Conservation (phyloP, 1,284 basidiomycete species). For the Ganoderma lingzhi region DNA sequence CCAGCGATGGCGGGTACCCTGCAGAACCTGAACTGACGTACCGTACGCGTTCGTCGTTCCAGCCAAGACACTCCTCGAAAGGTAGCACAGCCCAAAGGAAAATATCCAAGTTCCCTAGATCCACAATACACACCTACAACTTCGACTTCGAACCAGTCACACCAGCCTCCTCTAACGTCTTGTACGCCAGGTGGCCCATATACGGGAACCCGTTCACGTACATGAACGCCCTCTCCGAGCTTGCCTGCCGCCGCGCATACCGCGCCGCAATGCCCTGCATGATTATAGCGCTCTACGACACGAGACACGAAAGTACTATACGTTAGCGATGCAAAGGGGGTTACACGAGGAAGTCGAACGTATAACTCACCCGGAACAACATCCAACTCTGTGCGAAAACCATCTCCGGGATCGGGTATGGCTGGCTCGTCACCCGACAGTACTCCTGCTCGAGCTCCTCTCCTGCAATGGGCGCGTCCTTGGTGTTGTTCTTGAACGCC, state of each 20-base stretch:
- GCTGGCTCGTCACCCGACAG: constrained; percentile 63
- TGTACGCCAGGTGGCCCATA: constrained; percentile 31
- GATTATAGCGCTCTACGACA: constrained; percentile 80
- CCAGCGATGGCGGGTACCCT: background rate
- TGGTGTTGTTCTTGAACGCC: constrained; percentile 71
- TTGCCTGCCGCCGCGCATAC: constrained; percentile 34
- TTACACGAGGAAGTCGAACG: background rate
- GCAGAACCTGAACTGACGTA: background rate
- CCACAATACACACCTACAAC: constrained; percentile 12
- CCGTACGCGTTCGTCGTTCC: background rate
- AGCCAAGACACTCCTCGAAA: background rate
- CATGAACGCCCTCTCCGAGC: constrained; percentile 31
- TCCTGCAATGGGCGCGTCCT: constrained; percentile 70
- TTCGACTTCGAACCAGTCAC: constrained; percentile 29
- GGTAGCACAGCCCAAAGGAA: background rate
- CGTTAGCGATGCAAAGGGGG: constrained; percentile 3
- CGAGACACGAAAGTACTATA: background rate
- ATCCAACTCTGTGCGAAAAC: constrained; percentile 87
- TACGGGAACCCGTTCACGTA: constrained; percentile 32
- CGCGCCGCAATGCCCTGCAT: constrained; percentile 94
- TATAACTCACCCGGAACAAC: constrained; percentile 78
- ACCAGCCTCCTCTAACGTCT: constrained; percentile 30
- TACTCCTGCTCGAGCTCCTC: constrained; percentile 83
- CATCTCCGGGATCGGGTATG: constrained; percentile 82
- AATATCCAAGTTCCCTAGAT: background rate